Percentiles rank a stretch among this genome's conserved stretches.
phyloP scores from a whole-genome alignment of 805 yeast species.

The Brettanomyces bruxellensis region DNA sequence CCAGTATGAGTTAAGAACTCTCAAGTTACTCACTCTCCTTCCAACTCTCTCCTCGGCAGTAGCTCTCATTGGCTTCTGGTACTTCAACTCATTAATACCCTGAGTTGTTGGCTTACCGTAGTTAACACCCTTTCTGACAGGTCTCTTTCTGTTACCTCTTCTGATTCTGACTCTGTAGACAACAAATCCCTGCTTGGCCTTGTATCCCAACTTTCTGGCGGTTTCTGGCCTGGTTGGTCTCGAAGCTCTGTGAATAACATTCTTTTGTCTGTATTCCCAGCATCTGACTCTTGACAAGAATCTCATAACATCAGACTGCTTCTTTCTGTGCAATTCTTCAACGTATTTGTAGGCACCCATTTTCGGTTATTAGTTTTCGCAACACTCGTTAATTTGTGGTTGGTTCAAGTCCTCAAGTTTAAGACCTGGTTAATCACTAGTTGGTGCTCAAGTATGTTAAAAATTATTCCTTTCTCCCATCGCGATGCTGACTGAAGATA shows the following conservation, averaged over 20 bases:
- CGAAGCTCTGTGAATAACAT: conserved; percentile 96
- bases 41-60: conserved; percentile 99
- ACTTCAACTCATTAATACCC: conserved; percentile 98
- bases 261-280: conserved; percentile 99
- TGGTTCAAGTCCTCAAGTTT: no score
- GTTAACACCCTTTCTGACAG: conserved; percentile 99
- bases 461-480: background rate
- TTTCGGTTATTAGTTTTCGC: conserved; percentile 17
- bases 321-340: conserved; percentile 99
- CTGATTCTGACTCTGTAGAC: conserved; percentile 98
- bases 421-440: no score
- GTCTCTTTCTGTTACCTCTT: conserved; percentile 99
- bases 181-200: conserved; percentile 99
- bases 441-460: no score
- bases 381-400: no score
- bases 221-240: conserved; percentile 99
- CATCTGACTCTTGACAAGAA: conserved; percentile 99
- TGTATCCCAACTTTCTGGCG: conserved; percentile 99
- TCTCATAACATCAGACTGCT: conserved; percentile 99
- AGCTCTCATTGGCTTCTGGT: conserved; percentile 96
- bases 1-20: conserved; percentile 99
- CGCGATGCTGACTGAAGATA: no score
- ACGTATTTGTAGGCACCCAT: conserved; percentile 99
- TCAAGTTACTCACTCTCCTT: conserved; percentile 96
- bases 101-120: conserved; percentile 99